A percentile compares a stretch with the other conserved stretches of the same genome.
Conservation (phyloP, 371 early-diverging fungal genomes). For the Mitosporidium daphniae region DNA sequence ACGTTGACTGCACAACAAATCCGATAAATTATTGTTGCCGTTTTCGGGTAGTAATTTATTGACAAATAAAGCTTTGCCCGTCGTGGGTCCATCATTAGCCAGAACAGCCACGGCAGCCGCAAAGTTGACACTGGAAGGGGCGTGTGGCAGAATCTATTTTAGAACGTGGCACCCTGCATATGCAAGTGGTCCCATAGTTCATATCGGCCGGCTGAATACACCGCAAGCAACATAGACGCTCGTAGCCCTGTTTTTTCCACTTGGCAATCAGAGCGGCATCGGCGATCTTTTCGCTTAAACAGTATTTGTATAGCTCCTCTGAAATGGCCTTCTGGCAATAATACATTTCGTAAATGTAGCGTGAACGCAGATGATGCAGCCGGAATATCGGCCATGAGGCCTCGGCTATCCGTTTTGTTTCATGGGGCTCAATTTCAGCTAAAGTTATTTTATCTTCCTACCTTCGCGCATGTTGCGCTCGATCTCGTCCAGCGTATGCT, state of each 20-base stretch:
- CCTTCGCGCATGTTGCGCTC: slow-evolving; percentile 72
- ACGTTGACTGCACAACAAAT: too few species aligned
- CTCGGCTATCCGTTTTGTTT: slow-evolving; percentile 67
- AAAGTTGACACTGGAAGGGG: slow-evolving; percentile 64
- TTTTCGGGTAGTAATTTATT: too few species aligned
- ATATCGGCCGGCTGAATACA: slow-evolving; percentile 87
- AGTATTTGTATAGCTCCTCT: slow-evolving; percentile 51
- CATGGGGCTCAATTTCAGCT: slow-evolving; percentile 76
- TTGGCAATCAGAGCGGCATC: slow-evolving; percentile 77
- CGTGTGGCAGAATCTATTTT: slow-evolving; percentile 47
- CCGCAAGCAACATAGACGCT: slow-evolving; percentile 76
- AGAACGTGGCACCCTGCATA: slow-evolving; percentile 74
- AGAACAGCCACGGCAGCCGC: slow-evolving; percentile 44
- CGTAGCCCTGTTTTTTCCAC: slow-evolving; percentile 90
- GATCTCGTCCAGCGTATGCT: slow-evolving; percentile 57
- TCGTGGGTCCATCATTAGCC: too few species aligned
- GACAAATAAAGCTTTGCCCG: too few species aligned
- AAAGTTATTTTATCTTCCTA: slow-evolving; percentile 9
- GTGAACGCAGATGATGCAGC: slow-evolving; percentile 74
- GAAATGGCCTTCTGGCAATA: slow-evolving; percentile 70
- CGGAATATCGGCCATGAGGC: slow-evolving; percentile 72
- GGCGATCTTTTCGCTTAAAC: slow-evolving; percentile 48
- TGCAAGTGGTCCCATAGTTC: slow-evolving; percentile 79
- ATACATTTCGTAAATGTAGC: slow-evolving; percentile 51
- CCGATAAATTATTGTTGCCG: too few species aligned